Evolutionary conservation across 2,329 filamentous ascomycete genomes (phyloP), one percentile per base, ranked within the genome.

Genomic region (Xylaria polymorpha): DNA sequence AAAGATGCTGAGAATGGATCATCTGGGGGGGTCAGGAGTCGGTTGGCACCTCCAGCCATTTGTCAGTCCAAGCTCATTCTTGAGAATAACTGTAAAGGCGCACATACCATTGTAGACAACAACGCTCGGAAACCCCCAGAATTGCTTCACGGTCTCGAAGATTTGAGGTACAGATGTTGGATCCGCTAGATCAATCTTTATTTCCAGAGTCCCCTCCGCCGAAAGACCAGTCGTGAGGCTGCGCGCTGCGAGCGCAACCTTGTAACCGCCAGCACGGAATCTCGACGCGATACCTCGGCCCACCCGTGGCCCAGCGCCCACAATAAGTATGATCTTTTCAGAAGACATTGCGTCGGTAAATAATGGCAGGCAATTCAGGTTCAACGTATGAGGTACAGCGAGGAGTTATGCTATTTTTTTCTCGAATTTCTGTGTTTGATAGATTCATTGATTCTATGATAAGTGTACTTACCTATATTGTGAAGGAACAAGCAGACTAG

Each of bases 191-290:
- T 50, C 48, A 7, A 50, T 29, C 22, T 50, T 50, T 29, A 50
- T 50, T 15, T 29, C 12, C 5, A 50, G 48, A 2, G 22, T 50
- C 10, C 48, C 48, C 4, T 29, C 48, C 5, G 48, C 12, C 4
- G 48, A 50, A 29, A 50, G 48, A 18, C 48, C 48, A 29, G 48
- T 29, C 1, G 22, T 50, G 22, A 50, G 48, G 48, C 48, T 50
- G 15, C 48, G 48, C 22, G 48, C 48, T 18, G 48, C 48, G 48
- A 50, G 48, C 29, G 48, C 48, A 50, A 50, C 48, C 22, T 50
- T 50, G 48, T 50, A 50, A 50, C 48, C 48, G 7, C 48, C 48
- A 8, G 15, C 48, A 29, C 22, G 22, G 22, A 50, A 50, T 50
- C 14, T 15, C 8, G 48, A 50, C 18, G 48, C 48, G 25, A 50